Conservation (phyloP, 352 stramenopile genomes). For the Plasmopara muralis region DNA sequence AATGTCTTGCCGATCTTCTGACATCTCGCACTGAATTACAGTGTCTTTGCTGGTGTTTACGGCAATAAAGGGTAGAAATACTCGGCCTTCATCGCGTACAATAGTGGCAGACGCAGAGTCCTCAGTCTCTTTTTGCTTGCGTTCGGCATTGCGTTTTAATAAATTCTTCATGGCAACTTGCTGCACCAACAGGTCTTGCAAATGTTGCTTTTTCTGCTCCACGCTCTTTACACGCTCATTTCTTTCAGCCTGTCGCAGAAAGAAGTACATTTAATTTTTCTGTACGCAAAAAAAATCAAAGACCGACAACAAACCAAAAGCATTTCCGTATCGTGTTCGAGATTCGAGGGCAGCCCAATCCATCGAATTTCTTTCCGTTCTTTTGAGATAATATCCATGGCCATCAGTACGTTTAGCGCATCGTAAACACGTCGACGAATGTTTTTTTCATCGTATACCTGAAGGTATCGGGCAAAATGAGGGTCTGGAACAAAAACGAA, state of each 20-base stretch:
- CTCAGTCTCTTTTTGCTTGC: slow-evolving; percentile 42
- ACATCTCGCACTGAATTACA: slow-evolving; percentile 97
- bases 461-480: slow-evolving; percentile 1
- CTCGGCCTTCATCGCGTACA: slow-evolving; percentile 66
- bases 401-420: slow-evolving; percentile 96
- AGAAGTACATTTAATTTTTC: slow-evolving; percentile 1
- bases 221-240: slow-evolving; percentile 75
- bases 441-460: slow-evolving; percentile 93
- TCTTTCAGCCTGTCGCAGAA: slow-evolving; percentile 41
- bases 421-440: slow-evolving; percentile 96
- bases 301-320: slow-evolving; percentile 44
- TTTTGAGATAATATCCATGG: slow-evolving; percentile 98
- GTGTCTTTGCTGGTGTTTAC: slow-evolving; percentile 93
- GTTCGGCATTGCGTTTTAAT: slow-evolving; percentile 78
- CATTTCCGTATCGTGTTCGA: slow-evolving; percentile 84
- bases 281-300: neutral
- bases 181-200: slow-evolving; percentile 91
- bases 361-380: slow-evolving; percentile 91
- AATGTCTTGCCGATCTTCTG: slow-evolving; percentile 90
- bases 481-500: neutral
- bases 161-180: slow-evolving; percentile 95
- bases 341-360: slow-evolving; percentile 73
- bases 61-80: slow-evolving; percentile 96
- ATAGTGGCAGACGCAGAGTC: slow-evolving; percentile 21
- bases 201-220: slow-evolving; percentile 84